Evolutionary conservation across 78 protist genomes (phyloP).

Genomic region (Dictyostelium capitatum): DNA sequence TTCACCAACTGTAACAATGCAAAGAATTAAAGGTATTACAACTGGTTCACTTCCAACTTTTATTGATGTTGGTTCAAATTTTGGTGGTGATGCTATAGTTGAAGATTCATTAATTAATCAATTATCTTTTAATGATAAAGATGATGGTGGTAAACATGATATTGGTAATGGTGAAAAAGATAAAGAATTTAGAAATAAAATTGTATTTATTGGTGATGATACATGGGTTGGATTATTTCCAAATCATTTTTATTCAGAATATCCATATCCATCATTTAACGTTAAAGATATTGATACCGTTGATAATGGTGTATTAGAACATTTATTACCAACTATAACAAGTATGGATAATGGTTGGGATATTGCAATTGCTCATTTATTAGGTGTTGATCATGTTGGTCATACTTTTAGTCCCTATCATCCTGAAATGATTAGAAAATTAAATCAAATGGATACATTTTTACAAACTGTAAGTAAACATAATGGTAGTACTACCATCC

Average conservation of each 20-base stretch:
- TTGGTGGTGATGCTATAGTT: slow-evolving; percentile 84
- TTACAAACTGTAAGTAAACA: slow-evolving; percentile 46
- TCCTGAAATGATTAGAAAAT: slow-evolving; percentile 91
- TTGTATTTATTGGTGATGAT: slow-evolving; percentile 96
- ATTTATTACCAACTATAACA: slow-evolving; percentile 71
- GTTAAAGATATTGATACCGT: slow-evolving; percentile 96
- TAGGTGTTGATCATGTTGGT: slow-evolving; percentile 99
- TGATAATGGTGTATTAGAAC: slow-evolving; percentile 90
- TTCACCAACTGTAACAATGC: slow-evolving; percentile 98
- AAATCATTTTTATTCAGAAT: slow-evolving; percentile 35
- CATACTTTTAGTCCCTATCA: slow-evolving; percentile 91
- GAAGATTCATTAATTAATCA: slow-evolving; percentile 95
- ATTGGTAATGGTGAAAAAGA: not conserved
- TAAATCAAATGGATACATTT: slow-evolving; percentile 53
- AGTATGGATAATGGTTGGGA: slow-evolving; percentile 75
- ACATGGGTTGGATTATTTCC: slow-evolving; percentile 96
- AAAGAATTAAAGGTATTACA: slow-evolving; percentile 91
- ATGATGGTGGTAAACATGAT: not conserved
- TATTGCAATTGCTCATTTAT: slow-evolving; percentile 92
- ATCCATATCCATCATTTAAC: slow-evolving; percentile 94
- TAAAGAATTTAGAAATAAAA: slow-evolving; percentile 4
- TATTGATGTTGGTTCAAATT: slow-evolving; percentile 89
- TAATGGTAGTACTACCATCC: not conserved
- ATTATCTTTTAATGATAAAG: slow-evolving; percentile 25
- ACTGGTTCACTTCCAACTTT: slow-evolving; percentile 97